These are phyloP conservation scores for Exophiala viscosa DNA, from an alignment of 2,329 filamentous ascomycete genomes.

Conservation along the genomic window DNA sequence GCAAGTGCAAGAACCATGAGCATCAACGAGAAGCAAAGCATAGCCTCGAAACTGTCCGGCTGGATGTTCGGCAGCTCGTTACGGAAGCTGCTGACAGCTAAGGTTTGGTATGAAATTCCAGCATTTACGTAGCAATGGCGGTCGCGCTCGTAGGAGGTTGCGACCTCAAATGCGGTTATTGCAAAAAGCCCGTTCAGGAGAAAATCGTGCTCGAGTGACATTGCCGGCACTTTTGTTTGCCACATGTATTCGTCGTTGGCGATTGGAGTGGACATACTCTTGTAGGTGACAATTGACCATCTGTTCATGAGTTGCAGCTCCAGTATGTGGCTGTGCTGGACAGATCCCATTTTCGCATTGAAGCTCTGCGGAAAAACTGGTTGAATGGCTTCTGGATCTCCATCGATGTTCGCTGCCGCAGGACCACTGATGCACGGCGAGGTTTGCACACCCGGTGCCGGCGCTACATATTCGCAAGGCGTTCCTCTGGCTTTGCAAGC, in stretches of 20 bases:
- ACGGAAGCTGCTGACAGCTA: conserved; percentile 15
- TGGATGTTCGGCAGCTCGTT: conserved; percentile 8
- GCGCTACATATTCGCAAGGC: conserved; percentile 7
- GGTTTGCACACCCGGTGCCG: background rate
- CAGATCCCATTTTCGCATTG: background rate
- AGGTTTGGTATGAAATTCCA: conserved; percentile 17
- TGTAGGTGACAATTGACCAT: conserved; percentile 23
- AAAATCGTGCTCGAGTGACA: conserved; percentile 17
- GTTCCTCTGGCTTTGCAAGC: conserved; percentile 10
- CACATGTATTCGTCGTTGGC: conserved; percentile 18
- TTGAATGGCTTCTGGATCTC: background rate
- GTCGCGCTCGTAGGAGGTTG: conserved; percentile 1
- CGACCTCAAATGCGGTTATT: conserved; percentile 19
- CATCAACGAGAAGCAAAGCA: conserved; percentile 21
- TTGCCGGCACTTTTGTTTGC: conserved; percentile 14
- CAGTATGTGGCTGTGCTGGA: conserved; percentile 10
- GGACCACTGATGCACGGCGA: background rate
- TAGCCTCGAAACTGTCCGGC: conserved; percentile 9
- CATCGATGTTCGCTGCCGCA: background rate
- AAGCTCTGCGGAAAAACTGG: background rate
- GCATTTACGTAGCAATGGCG: conserved; percentile 12
- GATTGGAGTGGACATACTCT: conserved; percentile 16
- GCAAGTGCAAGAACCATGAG: conserved; percentile 21
- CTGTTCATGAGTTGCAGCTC: conserved; percentile 29
- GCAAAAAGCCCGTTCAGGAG: conserved; percentile 20